A percentile compares a stretch with the other conserved stretches of the same genome.
Conservation (phyloP, 352 stramenopile species). For the Phytopythium cucurbitacearum region DNA sequence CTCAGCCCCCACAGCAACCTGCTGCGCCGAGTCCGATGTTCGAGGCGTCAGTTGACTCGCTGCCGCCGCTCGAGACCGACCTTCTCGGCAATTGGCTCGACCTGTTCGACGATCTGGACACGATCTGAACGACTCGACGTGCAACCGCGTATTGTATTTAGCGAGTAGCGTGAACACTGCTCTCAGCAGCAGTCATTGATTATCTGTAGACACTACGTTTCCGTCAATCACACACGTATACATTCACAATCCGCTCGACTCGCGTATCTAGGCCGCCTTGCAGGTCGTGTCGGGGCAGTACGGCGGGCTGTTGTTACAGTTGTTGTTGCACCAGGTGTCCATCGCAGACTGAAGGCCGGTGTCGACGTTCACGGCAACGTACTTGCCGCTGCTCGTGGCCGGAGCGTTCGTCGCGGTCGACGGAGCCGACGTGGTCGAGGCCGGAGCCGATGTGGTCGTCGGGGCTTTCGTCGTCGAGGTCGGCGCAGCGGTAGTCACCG, state of each 20-base stretch:
- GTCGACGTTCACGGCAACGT: slow-evolving; percentile 15
- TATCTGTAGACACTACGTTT: neutral
- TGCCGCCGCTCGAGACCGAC: slow-evolving; percentile 17
- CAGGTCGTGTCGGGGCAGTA: slow-evolving; percentile 16
- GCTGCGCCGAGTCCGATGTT: slow-evolving; percentile 1
- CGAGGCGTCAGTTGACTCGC: slow-evolving; percentile 4
- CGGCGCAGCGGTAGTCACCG: slow-evolving; percentile 1
- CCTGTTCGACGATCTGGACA: slow-evolving; percentile 17
- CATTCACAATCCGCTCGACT: neutral
- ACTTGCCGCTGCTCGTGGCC: neutral
- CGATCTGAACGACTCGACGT: too few species aligned
- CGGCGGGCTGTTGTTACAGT: slow-evolving; percentile 21
- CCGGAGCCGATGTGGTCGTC: slow-evolving; percentile 1
- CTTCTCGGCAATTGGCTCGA: slow-evolving; percentile 21
- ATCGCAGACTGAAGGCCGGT: slow-evolving; percentile 13
- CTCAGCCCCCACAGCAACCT: neutral
- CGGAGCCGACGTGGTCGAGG: slow-evolving; percentile 5
- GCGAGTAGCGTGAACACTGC: too few species aligned
- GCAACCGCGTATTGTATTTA: too few species aligned
- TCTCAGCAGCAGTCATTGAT: too few species aligned
- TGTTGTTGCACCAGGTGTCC: slow-evolving; percentile 24
- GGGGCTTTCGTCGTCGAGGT: slow-evolving; percentile 1
- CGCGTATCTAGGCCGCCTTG: slow-evolving; percentile 10
- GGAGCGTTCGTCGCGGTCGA: neutral
- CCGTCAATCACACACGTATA: neutral